Evolutionary conservation across 768 basidiomycete genomes (phyloP).

Genomic region (Xanthoconium stramineum): DNA sequence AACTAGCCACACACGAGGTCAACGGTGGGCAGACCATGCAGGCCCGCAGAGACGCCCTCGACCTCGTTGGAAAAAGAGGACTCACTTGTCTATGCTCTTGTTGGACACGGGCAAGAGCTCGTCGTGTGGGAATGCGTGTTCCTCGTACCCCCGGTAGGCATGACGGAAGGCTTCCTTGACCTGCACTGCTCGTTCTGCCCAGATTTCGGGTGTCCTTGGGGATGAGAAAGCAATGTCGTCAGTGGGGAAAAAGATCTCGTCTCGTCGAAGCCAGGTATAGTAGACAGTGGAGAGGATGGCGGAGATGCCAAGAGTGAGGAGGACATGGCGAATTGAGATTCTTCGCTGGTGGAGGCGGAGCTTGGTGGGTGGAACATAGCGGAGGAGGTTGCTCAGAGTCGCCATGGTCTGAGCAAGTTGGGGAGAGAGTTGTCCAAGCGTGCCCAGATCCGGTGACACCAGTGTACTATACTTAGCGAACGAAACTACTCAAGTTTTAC

Average conservation of each 20-base stretch:
- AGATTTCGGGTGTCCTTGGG: slow-evolving; percentile 30
- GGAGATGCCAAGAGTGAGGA: slow-evolving; percentile 12
- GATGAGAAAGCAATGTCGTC: neutral
- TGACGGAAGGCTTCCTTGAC: slow-evolving; percentile 64
- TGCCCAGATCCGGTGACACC: too few species aligned
- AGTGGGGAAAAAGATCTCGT: neutral
- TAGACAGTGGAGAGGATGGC: slow-evolving; percentile 15
- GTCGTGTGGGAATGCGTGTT: slow-evolving; percentile 59
- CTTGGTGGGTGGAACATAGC: neutral
- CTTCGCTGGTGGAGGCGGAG: slow-evolving; percentile 7
- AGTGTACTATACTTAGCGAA: too few species aligned
- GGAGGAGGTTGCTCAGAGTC: slow-evolving; percentile 2
- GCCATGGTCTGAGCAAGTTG: neutral
- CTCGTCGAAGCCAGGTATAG: slow-evolving; percentile 9
- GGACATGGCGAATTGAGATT: slow-evolving; percentile 15
- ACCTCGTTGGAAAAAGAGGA: neutral
- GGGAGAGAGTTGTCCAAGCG: too few species aligned
- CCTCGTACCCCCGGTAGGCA: slow-evolving; percentile 64
- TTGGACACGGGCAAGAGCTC: slow-evolving; percentile 57
- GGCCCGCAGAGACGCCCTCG: neutral
- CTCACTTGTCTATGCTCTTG: slow-evolving; percentile 48
- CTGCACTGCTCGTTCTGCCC: slow-evolving; percentile 50
- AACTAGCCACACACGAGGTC: slow-evolving; percentile 37
- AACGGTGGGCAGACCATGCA: neutral
- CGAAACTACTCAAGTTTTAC: too few species aligned